Evolutionary conservation across 768 basidiomycete genomes (phyloP).

Genomic region (Leccinum subtestaceum): DNA sequence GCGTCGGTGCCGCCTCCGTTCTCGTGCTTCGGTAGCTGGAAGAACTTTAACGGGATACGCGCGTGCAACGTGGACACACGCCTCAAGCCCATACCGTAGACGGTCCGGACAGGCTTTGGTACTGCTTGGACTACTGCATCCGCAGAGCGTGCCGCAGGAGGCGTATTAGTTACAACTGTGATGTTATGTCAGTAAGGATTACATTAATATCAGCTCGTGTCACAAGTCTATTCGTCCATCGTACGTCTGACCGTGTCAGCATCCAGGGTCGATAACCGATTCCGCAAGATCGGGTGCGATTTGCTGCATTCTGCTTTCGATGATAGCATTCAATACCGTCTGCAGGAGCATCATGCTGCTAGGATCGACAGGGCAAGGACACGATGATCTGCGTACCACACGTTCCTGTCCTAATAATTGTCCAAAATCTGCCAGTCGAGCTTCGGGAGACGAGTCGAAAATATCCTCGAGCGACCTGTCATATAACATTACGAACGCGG

Average conservation of each 20-base stretch:
- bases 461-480: conserved; percentile 54
- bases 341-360: conserved; percentile 16
- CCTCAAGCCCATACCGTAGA: conserved; percentile 6
- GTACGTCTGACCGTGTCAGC: conserved; percentile 11
- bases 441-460: conserved; percentile 48
- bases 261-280: conserved; percentile 12
- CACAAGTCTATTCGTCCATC: conserved; percentile 6
- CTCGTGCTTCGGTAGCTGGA: conserved; percentile 10
- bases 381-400: conserved; percentile 43
- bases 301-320: conserved; percentile 34
- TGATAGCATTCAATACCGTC: conserved; percentile 36
- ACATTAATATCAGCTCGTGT: conserved; percentile 26
- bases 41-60: conserved; percentile 3
- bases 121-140: conserved; percentile 21
- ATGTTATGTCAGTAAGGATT: conserved; percentile 28
- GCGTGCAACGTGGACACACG: conserved; percentile 7
- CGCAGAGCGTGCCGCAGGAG: conserved; percentile 13
- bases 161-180: conserved; percentile 25
- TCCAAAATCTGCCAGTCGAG: conserved; percentile 45
- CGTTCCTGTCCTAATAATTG: conserved; percentile 46
- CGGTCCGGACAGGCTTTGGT: conserved; percentile 15
- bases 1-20: conserved; percentile 5
- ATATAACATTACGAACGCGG: conserved; percentile 61
- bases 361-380: conserved; percentile 4
- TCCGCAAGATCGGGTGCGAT: conserved; percentile 19